Base-by-base conservation (phyloP, 106 monocot genomes). In the Phalaenopsis equestris region DNA sequence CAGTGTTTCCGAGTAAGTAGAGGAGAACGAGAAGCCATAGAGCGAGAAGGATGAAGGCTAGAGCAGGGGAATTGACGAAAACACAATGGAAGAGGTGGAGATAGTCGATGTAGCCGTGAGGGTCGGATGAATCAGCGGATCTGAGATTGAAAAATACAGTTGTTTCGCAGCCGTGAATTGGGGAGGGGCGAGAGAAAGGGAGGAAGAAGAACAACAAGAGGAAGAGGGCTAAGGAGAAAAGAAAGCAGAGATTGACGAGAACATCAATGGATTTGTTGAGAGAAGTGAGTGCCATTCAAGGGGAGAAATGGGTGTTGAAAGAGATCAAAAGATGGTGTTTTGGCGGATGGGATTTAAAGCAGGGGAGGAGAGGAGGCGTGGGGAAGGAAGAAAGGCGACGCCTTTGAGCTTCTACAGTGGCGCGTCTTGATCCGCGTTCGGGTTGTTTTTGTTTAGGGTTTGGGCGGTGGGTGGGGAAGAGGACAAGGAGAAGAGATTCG, bases 101-200 rank as follows among this genome's bases (percentile, higher is more conserved):
- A 57, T 88, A 88, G 79, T 88, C 55, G 41, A 88, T 83, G 88
- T 74, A 85, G 80, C 85, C 88, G 16, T 56, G 75, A 12, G 88
- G 77, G 0, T n/a, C 14, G 56, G 83, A 84, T 3, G 16, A n/a
- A 21, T 77, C 78, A 5, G n/a, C 18, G 17, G 41, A 9, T 41
- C 37, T 30, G 72, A 72, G 19, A 58, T 82, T 79, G 67, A 30
- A 14, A 1, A 3, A 70, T 10, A 37, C 39, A 39, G 39, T 38
- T 36, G 8, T 43, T 16, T 38, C 37, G 70, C 80, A 72, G 17
- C 72, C 48, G 8, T 72, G 9, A 47, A 46, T 23, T 5, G 46
- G n/a, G 45, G 46, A 19, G 43, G 75, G 15, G 21, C 8, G 75
- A 19, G 42, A 21, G 19, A 45, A 45, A 47, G 75, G 19, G 42